Evolutionary conservation across 192 early-diverging fungal genomes (phyloP).

Genomic region (Podila minutissima): DNA sequence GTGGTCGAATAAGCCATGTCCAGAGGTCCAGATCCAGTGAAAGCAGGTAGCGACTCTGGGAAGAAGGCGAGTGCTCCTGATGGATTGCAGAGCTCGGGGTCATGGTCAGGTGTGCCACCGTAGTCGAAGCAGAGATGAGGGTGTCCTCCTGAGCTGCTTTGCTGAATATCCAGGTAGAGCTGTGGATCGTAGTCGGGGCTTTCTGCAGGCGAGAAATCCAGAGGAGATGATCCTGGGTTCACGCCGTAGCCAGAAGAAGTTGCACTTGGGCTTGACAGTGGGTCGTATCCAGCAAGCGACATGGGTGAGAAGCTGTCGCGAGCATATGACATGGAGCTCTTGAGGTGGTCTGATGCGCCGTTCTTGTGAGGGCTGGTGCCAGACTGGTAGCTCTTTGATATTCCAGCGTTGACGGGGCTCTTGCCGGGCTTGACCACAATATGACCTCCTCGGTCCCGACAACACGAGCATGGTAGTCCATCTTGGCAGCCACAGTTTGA

Average conservation of each 20-base stretch:
- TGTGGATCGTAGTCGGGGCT: background rate
- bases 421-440: slow-evolving; percentile 28
- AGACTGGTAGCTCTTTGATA: slow-evolving; percentile 15
- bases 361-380: background rate
- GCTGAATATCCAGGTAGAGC: background rate
- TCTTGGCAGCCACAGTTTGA: slow-evolving; percentile 25
- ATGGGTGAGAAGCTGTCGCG: background rate
- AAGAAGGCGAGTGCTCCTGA: slow-evolving; percentile 13
- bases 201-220: slow-evolving; percentile 2
- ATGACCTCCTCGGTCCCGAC: slow-evolving; percentile 30
- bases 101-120: slow-evolving; percentile 32
- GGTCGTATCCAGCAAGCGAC: background rate
- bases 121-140: slow-evolving; percentile 36
- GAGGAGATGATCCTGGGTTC: slow-evolving; percentile 1
- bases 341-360: background rate
- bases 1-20: background rate
- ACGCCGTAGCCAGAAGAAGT: background rate
- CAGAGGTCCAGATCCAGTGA: background rate
- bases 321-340: background rate
- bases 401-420: slow-evolving; percentile 1
- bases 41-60: background rate
- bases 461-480: slow-evolving; percentile 28
- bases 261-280: background rate
- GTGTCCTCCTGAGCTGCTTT: background rate
- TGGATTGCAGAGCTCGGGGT: slow-evolving; percentile 29